These are phyloP conservation scores for Citrus inodora DNA, from an alignment of 345 rosid species.

Conservation along the genomic window DNA sequence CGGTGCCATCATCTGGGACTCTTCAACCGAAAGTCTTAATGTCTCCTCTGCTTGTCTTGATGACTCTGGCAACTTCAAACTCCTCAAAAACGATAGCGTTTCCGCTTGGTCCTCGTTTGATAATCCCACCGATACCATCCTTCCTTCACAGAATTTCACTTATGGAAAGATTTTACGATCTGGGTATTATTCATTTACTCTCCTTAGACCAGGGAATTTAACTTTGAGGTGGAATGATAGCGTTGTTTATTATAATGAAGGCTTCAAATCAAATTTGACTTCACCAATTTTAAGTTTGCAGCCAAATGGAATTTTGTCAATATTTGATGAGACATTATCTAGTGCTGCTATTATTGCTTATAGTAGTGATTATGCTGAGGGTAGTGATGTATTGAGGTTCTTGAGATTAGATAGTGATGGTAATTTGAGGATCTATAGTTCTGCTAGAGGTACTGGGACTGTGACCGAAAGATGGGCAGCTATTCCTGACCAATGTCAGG, in stretches of 20 bases:
- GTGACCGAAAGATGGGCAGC: constrained; percentile 47
- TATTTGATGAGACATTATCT: constrained; percentile 33
- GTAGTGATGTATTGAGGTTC: constrained; percentile 45
- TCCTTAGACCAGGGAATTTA: constrained; percentile 39
- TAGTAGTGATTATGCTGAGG: constrained; percentile 59
- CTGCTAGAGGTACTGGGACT: constrained; percentile 29
- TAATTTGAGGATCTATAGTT: constrained; percentile 54
- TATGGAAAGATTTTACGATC: constrained; percentile 27
- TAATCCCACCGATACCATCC: constrained; percentile 39
- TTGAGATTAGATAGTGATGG: constrained; percentile 57
- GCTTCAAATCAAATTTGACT: constrained; percentile 37
- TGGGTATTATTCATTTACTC: constrained; percentile 43
- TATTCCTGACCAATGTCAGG: constrained; percentile 56
- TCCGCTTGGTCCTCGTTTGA: constrained; percentile 60
- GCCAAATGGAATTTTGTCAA: constrained; percentile 36
- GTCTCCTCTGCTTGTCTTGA: constrained; percentile 50
- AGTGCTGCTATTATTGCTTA: constrained; percentile 32
- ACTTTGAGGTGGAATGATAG: constrained; percentile 51
- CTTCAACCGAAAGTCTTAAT: constrained; percentile 33
- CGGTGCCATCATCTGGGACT: constrained; percentile 53
- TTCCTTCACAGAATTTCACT: constrained; percentile 48
- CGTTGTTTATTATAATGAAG: constrained; percentile 42
- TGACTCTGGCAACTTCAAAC: constrained; percentile 45
- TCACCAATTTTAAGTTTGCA: constrained; percentile 47
- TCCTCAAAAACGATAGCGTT: constrained; percentile 13